Conservation (phyloP, 768 basidiomycete species). For the Rhodotorula graminis region DNA sequence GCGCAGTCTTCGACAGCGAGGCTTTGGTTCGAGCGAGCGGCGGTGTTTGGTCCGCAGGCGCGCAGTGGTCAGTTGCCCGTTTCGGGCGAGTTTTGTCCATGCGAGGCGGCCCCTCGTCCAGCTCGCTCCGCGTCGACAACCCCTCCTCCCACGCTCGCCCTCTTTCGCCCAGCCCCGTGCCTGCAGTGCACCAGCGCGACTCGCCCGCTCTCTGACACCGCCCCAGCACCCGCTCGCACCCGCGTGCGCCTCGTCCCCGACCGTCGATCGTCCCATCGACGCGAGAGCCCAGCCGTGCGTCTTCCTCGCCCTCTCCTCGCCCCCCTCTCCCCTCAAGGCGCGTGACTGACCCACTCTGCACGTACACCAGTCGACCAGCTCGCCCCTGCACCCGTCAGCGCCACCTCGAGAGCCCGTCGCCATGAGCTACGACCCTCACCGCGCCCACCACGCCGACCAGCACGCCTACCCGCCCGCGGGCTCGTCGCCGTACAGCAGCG, state of each 20-base stretch:
- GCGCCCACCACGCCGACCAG: neutral
- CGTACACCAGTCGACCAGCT: neutral
- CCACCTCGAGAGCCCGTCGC: neutral
- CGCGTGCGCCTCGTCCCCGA: neutral
- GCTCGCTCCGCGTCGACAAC: too few species aligned
- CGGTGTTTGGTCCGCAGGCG: too few species aligned
- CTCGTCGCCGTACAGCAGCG: neutral
- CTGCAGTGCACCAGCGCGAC: neutral
- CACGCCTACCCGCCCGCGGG: slow-evolving; percentile 4
- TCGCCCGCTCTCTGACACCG: neutral
- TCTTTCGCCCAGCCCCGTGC: too few species aligned
- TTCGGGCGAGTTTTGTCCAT: too few species aligned
- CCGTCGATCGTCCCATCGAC: neutral
- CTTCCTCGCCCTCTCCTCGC: neutral
- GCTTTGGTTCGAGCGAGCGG: too few species aligned
- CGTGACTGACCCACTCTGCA: neutral
- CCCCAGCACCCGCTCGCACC: neutral
- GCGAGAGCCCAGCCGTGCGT: neutral
- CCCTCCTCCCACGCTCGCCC: neutral
- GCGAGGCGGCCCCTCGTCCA: too few species aligned
- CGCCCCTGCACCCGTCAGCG: neutral
- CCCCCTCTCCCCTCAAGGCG: neutral
- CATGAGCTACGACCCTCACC: neutral
- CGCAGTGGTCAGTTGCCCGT: too few species aligned
- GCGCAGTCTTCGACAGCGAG: too few species aligned